These are phyloP conservation scores for Fusarium sp. DNA, from an alignment of 2,329 filamentous ascomycete species.

Conservation along the genomic window DNA sequence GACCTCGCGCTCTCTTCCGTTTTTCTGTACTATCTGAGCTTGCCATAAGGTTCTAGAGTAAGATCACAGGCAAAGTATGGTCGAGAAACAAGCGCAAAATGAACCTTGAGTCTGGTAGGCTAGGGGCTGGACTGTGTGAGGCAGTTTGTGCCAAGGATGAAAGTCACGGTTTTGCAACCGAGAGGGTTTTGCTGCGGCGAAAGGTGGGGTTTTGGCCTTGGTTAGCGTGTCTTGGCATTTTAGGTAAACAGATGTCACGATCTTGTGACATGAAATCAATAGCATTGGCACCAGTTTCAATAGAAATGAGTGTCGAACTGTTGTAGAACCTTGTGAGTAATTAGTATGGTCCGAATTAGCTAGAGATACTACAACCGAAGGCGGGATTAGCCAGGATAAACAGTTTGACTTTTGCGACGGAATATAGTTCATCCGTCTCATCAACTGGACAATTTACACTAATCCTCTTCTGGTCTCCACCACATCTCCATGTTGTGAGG, in stretches of 20 bases:
- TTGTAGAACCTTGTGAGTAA: background rate
- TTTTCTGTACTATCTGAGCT: background rate
- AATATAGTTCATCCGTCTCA: background rate
- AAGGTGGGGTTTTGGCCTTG: slow-evolving; percentile 3
- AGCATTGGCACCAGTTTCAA: background rate
- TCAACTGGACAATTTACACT: background rate
- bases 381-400: background rate
- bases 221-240: slow-evolving; percentile 8
- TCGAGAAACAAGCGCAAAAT: background rate
- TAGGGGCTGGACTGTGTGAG: background rate
- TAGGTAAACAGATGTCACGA: background rate
- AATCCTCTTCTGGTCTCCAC: background rate
- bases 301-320: too few species aligned
- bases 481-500: too few species aligned
- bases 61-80: background rate
- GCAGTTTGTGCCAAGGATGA: background rate
- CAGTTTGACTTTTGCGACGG: background rate
- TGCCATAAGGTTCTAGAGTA: background rate
- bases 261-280: background rate
- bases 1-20: slow-evolving; percentile 13
- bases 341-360: background rate
- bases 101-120: background rate
- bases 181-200: background rate
- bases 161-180: background rate
- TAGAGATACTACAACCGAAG: background rate